Base-by-base conservation (phyloP, 1,284 basidiomycete species). In the Coniophora puteana region DNA sequence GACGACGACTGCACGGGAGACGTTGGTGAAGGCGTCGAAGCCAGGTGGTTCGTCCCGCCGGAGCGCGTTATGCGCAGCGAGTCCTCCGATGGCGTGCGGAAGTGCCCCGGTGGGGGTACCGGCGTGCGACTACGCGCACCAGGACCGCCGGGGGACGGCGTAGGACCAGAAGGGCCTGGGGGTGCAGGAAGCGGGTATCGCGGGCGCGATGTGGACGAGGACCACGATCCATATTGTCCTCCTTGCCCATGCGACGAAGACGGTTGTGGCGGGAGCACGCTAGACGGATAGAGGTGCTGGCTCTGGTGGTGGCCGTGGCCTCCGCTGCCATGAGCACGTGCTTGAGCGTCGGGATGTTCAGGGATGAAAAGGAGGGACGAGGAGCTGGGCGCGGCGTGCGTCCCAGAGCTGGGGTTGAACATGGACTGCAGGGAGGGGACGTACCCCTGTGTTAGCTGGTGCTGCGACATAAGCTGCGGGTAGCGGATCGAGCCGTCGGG, bases 371-470 rank as follows among this genome's bases (percentile, higher is more conserved):
- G 46, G 26, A 59, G 52, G 25, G 55, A 57, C 26, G 55, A 53
- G 21, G 52, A 54, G 27, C 50, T 53, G 23, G 67, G 57, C 45
- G 62, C 61, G 38, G 40, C 55, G 51, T 40, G 56, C 52, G 55
- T 59, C 26, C 63, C 46, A 31, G 29, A 47, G 5, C 55, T 57
- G 49, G 59, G 47, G 56, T 51, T 55, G 53, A 78, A 76, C 72
- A 77, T 77, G 31, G 77, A 78, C 44, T 68, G 67, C 10, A 76
- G 50, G 17, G 76, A 76, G 14, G 76, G 77, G n/a, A 67, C 63
- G 47, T 79, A 79, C 40, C 76, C 76, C 51, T 79, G 76, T 46
- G 63, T 66, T 21, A 70, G 64, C 51, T 79, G 76, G 38, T 79
- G 76, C 41, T 69, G 67, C 2, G 71, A 70, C 77, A 80, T 80